Evolutionary conservation across 169 alveolate species (phyloP), one percentile per base, ranked within the genome.

Genomic region (Eimeria falciformis): DNA sequence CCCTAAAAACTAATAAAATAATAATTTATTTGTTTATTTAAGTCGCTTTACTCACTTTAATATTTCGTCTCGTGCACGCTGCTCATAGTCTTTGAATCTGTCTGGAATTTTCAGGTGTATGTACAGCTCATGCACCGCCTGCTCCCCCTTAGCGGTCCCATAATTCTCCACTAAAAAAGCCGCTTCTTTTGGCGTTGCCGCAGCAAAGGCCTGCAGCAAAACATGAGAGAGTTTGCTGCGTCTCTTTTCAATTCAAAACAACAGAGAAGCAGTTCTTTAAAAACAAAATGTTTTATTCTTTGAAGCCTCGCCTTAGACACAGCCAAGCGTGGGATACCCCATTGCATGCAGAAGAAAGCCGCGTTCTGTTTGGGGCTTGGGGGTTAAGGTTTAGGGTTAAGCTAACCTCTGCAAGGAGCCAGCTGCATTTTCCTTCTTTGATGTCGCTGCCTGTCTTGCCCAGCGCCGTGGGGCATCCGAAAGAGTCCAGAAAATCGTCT

Each of bases 381-480:
- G 18, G 62, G 62, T 50, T 12, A 50, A 21, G 62, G 62, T 50
- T 12, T 50, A 12, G 11, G 62, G 23, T 50, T n/a, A 29, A 9
- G 71, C 62, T 73, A 47, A 85, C 95, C 91, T 75, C 92, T 6
- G 25, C 88, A 5, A 85, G 25, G 0, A 77, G 91, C 95, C 95
- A 93, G 29, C 93, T 82, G 92, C 95, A 93, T 50, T 93, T 93
- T 37, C 85, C 78, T 45, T 93, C 95, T 33, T 66, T 83, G 45
- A 93, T 93, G 58, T 93, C 95, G 23, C 90, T 93, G 45, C 95
- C 95, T 50, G 89, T 53, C 50, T 93, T 90, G 3, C 95, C 95
- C 33, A 78, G 23, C 47, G 82, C 71, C 62, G 68, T 83, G 0
- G 93, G 94, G 40, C 81, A 65, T 25, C 92, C 93, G 68, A 84